phyloP scores from a whole-genome alignment of 345 rosid genomes.

The Brassica rapa region DNA sequence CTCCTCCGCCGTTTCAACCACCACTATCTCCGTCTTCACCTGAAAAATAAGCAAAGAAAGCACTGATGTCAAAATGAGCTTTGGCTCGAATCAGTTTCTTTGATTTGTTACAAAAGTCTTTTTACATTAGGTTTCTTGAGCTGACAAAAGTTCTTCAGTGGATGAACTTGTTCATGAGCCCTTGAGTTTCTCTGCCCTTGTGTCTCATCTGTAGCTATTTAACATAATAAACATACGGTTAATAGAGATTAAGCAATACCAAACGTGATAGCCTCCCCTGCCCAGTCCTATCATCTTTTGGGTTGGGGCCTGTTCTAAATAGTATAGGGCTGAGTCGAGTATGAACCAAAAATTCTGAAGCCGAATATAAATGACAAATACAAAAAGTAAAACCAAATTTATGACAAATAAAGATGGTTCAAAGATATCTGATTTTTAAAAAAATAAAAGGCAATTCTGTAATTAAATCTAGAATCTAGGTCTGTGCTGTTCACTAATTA shows the following conservation, averaged over 20 bases:
- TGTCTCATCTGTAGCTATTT: slow-evolving; percentile 47
- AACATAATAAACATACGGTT: not conserved
- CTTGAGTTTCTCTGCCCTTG: slow-evolving; percentile 56
- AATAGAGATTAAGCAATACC: not conserved
- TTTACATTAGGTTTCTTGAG: slow-evolving; percentile 83
- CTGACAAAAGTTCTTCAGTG: slow-evolving; percentile 68
- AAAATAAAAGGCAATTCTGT: not conserved
- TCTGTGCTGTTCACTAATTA: not conserved
- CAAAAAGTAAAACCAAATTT: not conserved
- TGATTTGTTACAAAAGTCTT: not conserved
- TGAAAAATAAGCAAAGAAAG: slow-evolving; percentile 14
- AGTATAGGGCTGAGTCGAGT: not conserved
- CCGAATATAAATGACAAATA: not conserved
- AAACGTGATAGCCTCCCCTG: not conserved
- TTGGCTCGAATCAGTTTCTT: not conserved
- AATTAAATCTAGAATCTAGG: not conserved
- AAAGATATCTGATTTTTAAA: not conserved
- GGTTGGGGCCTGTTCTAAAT: not conserved
- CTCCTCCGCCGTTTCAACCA: slow-evolving; percentile 78
- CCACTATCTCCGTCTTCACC: slow-evolving; percentile 68
- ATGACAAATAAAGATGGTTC: not conserved
- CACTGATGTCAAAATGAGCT: not conserved
- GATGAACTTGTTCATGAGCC: slow-evolving; percentile 58
- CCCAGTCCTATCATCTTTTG: not conserved
- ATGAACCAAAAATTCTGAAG: not conserved